Conservation (phyloP, 805 yeast species). For the Ogataea pignaliae region DNA sequence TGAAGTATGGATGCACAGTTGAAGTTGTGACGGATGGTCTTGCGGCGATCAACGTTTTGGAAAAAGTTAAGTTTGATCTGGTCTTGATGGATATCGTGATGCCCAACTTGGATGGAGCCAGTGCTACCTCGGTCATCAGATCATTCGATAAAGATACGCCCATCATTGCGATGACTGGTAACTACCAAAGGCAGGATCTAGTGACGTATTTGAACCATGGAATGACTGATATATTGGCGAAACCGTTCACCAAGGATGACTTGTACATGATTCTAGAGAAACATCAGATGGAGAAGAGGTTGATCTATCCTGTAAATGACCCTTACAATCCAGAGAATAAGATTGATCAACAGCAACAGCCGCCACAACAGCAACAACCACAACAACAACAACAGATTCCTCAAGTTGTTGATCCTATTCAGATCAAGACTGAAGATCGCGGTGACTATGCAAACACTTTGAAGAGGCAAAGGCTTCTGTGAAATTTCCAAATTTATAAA, state of each 20-base stretch:
- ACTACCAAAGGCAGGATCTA: conserved; percentile 76
- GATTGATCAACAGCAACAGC: background rate
- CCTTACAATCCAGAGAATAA: conserved; percentile 16
- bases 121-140: conserved; percentile 86
- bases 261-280: conserved; percentile 73
- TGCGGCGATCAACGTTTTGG: conserved; percentile 75
- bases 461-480: conserved; percentile 11
- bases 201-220: conserved; percentile 81
- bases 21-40: conserved; percentile 92
- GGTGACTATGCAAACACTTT: conserved; percentile 10
- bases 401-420: background rate
- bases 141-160: conserved; percentile 83
- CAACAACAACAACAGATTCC: background rate
- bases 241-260: conserved; percentile 89
- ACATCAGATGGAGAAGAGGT: conserved; percentile 48
- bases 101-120: conserved; percentile 86
- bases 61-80: conserved; percentile 65
- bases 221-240: conserved; percentile 87
- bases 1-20: conserved; percentile 87
- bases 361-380: background rate
- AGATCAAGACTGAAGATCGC: background rate
- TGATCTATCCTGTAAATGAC: conserved; percentile 22
- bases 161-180: conserved; percentile 91
- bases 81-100: conserved; percentile 85
- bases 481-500: background rate